phyloP scores from a whole-genome alignment of 164 flowering plant genomes.

The Nymphaea thermarum region DNA sequence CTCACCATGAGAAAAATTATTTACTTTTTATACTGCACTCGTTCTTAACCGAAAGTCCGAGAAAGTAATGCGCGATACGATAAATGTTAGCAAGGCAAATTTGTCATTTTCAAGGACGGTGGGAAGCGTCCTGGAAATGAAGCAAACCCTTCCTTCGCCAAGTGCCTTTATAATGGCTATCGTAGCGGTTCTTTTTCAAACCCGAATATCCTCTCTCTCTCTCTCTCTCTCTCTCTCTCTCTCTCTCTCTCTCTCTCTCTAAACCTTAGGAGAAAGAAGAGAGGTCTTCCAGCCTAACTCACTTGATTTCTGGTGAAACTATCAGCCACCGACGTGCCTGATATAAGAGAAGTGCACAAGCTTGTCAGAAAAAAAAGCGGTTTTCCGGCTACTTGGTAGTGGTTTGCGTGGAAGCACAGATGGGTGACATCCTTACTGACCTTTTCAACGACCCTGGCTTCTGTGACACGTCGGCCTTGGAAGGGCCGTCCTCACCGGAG shows the following conservation, averaged over 20 bases:
- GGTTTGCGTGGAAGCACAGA: neutral
- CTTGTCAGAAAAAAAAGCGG: neutral
- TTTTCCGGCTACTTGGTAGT: neutral
- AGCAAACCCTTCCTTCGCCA: neutral
- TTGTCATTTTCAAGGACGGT: neutral
- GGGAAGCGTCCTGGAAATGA: neutral
- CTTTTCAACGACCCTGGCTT: slow-evolving; percentile 34
- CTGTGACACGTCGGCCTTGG: slow-evolving; percentile 17
- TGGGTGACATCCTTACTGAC: slow-evolving; percentile 29
- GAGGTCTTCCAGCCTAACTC: too few relatives aligned
- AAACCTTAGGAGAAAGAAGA: too few relatives aligned
- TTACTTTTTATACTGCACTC: too few relatives aligned
- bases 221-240: neutral
- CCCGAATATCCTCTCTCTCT: neutral
- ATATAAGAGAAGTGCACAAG: neutral
- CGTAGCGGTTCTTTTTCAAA: neutral
- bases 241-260: too few relatives aligned
- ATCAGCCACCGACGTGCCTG: too few relatives aligned
- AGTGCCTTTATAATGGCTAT: neutral
- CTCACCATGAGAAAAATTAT: neutral
- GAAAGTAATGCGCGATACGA: neutral
- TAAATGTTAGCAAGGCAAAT: neutral
- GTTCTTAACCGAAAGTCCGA: too few relatives aligned
- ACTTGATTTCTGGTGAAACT: too few relatives aligned
- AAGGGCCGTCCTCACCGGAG: slow-evolving; percentile 25